Evolutionary conservation across 306 rosid genomes (phyloP), one percentile per base, ranked within the genome.

Genomic region (Acacia acuminata): DNA sequence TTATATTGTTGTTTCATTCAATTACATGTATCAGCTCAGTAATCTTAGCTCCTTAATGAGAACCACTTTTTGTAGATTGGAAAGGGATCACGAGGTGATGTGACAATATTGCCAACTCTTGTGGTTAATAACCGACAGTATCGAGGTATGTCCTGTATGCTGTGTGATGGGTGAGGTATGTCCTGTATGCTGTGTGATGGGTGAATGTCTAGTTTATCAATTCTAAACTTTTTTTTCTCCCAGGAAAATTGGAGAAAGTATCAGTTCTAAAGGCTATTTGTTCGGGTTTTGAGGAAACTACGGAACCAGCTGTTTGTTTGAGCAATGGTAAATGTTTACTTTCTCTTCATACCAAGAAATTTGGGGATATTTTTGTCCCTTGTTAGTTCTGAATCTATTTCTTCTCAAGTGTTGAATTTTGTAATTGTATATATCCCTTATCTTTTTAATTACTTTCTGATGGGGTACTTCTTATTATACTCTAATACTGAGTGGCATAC

Each of bases 241-340:
- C 97, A 94, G 98, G 98, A 60, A 94, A 94, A 89, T 85, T 94
- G 90, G 95, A 83, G 84, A 94, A 91, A 81, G 88, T 94, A 77
- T 92, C 97, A 22, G 98, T 94, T 88, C 86, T 94, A 81, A 94
- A 85, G 90, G 98, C 98, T 81, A 94, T 94, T 81, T 94, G 98
- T 91, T 83, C 98, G 81, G 98, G 98, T 42, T 94, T 94, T 81
- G 93, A 94, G 85, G 98, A 94, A 87, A 88, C 98, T 73, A 94
- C 98, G 22, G 98, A 94, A 81, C 98, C 98, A 81, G 85, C 95
- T 82, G 96, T 94, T 86, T 94, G 98, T 84, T 89, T 94, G 91
- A 92, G 98, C 83, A 79, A 30, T 43, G 97, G 97, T 92, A 88
- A 25, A 82, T 81, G 53, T 53, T 76, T 79, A 20, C 77, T 77